Conservation (phyloP, 768 basidiomycete species). For the Mrakia blollopis region DNA sequence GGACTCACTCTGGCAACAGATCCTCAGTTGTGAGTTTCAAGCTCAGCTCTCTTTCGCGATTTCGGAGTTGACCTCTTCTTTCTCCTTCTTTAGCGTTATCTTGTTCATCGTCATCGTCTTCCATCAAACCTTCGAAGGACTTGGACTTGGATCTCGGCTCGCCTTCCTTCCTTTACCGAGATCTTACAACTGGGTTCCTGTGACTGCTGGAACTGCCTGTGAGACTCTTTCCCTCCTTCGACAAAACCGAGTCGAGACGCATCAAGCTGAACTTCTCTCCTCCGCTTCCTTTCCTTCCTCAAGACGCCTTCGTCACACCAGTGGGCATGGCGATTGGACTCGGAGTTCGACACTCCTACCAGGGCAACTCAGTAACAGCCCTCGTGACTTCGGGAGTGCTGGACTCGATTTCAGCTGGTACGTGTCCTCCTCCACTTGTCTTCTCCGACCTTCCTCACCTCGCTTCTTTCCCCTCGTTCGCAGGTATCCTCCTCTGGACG, state of each 20-base stretch:
- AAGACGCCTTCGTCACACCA: slow-evolving; percentile 69
- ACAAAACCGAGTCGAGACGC: not conserved
- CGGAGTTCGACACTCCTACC: slow-evolving; percentile 51
- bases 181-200: slow-evolving; percentile 49
- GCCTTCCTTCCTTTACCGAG: slow-evolving; percentile 58
- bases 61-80: slow-evolving; percentile 2
- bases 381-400: slow-evolving; percentile 73
- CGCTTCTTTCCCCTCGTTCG: too few relatives aligned
- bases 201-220: slow-evolving; percentile 57
- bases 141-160: slow-evolving; percentile 85
- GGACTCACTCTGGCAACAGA: slow-evolving; percentile 71
- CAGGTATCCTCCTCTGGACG: slow-evolving; percentile 62
- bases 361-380: slow-evolving; percentile 27
- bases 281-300: not conserved
- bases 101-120: slow-evolving; percentile 88
- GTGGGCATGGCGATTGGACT: slow-evolving; percentile 82
- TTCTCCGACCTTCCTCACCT: too few relatives aligned
- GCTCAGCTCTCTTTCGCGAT: too few relatives aligned
- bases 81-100: slow-evolving; percentile 57
- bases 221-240: not conserved
- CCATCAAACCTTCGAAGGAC: slow-evolving; percentile 89
- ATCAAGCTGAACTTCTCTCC: not conserved
- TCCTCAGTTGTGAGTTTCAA: not conserved
- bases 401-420: slow-evolving; percentile 62
- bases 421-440: too few relatives aligned